These are phyloP conservation scores for Zygnema circumcarinatum DNA, from an alignment of 139 green algal species.

Conservation along the genomic window DNA sequence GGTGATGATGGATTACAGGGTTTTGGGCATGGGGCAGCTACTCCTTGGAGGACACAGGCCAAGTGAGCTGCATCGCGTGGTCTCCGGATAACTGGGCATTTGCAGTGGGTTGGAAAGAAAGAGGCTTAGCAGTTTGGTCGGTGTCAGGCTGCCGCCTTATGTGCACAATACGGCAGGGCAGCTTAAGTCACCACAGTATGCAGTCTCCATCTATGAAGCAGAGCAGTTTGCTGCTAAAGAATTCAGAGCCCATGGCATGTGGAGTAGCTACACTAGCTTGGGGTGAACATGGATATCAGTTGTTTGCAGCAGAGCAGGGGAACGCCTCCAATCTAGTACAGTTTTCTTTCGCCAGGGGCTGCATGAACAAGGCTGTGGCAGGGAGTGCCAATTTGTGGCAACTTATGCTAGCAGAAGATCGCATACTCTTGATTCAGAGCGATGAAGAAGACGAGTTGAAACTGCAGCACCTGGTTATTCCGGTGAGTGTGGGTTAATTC, in stretches of 20 bases:
- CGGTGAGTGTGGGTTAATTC: no score
- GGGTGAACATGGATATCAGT: conserved; percentile 52
- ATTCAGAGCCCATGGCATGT: conserved; percentile 46
- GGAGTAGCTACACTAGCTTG: conserved; percentile 47
- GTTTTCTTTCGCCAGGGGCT: conserved; percentile 55
- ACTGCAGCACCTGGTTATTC: conserved; percentile 57
- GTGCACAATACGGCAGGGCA: conserved; percentile 62
- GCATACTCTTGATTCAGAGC: conserved; percentile 81
- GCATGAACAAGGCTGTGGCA: conserved; percentile 42
- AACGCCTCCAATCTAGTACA: conserved; percentile 38
- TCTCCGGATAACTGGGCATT: conserved; percentile 57
- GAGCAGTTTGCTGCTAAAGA: background rate
- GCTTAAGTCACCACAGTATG: conserved; percentile 33
- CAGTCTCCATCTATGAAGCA: background rate
- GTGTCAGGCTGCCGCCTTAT: conserved; percentile 62
- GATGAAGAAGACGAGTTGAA: conserved; percentile 56
- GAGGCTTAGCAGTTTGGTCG: conserved; percentile 58
- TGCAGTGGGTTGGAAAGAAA: conserved; percentile 51
- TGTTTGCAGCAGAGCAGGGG: conserved; percentile 42
- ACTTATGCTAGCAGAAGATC: conserved; percentile 71
- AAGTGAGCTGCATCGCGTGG: conserved; percentile 53
- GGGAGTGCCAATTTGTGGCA: conserved; percentile 53
- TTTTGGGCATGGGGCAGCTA: conserved; percentile 22
- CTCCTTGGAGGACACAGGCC: conserved; percentile 58
- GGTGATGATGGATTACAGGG: background rate